Evolutionary conservation across 2,329 filamentous ascomycete genomes (phyloP).

Genomic region (Diaporthe sp.): DNA sequence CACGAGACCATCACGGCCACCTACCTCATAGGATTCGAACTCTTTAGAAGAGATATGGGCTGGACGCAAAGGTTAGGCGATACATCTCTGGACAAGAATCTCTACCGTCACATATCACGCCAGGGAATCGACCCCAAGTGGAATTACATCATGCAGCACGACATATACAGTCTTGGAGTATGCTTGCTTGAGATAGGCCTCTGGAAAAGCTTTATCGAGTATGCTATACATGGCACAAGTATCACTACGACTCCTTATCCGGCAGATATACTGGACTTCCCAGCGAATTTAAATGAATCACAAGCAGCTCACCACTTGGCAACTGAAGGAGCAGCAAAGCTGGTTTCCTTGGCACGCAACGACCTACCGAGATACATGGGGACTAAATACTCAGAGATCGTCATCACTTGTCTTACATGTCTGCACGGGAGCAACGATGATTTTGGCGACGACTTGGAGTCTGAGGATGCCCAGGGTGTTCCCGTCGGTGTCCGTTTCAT

Average conservation of each 20-base stretch:
- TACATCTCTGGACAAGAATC: neutral
- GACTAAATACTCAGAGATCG: constrained; percentile 4
- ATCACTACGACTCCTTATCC: neutral
- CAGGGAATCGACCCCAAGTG: neutral
- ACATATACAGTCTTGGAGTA: constrained; percentile 13
- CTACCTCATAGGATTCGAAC: neutral
- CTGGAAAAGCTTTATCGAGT: constrained; percentile 3
- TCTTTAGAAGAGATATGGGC: neutral
- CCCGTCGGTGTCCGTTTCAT: neutral
- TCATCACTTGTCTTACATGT: neutral
- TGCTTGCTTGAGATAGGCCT: neutral
- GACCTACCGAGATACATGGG: constrained; percentile 4
- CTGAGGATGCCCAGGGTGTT: neutral
- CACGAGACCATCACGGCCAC: neutral
- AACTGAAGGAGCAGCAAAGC: neutral
- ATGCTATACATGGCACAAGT: neutral
- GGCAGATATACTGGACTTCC: neutral
- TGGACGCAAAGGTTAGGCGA: constrained; percentile 12
- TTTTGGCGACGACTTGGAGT: neutral
- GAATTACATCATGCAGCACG: constrained; percentile 15
- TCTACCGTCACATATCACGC: neutral
- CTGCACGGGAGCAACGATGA: neutral
- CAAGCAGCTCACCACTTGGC: neutral
- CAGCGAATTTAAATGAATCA: neutral
- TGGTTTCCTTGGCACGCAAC: neutral